Base-by-base conservation (phyloP, 2,329 filamentous ascomycete species). In the Penicillium sp. region DNA sequence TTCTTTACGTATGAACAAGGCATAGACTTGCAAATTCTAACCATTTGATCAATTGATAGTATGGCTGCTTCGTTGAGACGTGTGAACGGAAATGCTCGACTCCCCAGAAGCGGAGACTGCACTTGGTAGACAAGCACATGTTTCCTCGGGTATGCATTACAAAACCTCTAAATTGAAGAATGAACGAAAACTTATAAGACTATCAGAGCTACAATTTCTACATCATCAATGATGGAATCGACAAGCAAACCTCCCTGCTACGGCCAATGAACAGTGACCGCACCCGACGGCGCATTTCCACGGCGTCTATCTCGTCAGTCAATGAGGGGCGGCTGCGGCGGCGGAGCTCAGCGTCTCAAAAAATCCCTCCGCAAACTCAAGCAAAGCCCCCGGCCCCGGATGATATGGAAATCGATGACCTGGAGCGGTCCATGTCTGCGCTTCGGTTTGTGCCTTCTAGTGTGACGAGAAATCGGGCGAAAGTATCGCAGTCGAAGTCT, bases 91-190 rank as follows among this genome's bases (percentile, higher is more conserved):
- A 92, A 71, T 97, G 93, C 77, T 86, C 85, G 54, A 92, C 90
- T 4, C 87, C 89, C 29, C 87, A 91, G 68, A 98, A 96, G 75
- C 85, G 95, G 45, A 84, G 91, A 33, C 85, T 91, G 72, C 93
- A 99, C 79, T 81, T 96, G 63, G 91, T 96, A 64, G 93, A 96
- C 79, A 97, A 96, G 77, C 95, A 99, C 75, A 84, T 88, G 77
- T 99, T 95, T 70, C 93, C 93, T 11, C 87, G 85, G 71, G 79
- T 80, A 69, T 60, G 70, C 37, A 44, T n/a, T 35, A 25, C 1
- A 27, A n/a, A 11, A 1, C 26, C n/a, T 4, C 10, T 4, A 14
- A 23, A 42, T 21, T 42, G 39, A 42, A 42, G 4, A 13, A 23
- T 13, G 10, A 23, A 42, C 0, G 1, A 35, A 44, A 21, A 37